phyloP scores from a whole-genome alignment of 352 stramenopile genomes.

The Nothophytophthora sp. region DNA sequence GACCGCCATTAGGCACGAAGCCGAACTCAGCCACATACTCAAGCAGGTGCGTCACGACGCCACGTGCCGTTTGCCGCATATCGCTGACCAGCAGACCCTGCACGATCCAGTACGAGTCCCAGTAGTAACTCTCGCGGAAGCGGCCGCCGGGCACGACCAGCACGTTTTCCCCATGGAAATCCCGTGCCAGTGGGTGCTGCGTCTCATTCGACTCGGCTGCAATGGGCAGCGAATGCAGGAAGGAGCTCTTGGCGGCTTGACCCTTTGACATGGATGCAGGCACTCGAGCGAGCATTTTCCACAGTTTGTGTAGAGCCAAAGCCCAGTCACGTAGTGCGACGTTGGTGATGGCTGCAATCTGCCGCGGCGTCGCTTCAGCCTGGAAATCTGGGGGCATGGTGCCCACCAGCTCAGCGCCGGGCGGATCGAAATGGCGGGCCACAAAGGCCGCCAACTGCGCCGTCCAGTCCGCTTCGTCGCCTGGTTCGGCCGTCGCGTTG shows the following conservation, averaged over 20 bases:
- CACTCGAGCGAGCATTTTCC: too few relatives aligned
- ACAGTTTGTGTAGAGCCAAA: too few relatives aligned
- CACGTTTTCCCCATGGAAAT: conserved; percentile 48
- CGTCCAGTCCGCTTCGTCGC: conserved; percentile 20
- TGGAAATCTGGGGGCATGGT: conserved; percentile 46
- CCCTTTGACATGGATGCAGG: conserved; percentile 6
- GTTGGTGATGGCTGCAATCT: too few relatives aligned
- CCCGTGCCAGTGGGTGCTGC: conserved; percentile 8
- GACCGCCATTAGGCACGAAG: conserved; percentile 90
- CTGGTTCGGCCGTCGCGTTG: conserved; percentile 2
- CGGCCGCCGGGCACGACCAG: conserved; percentile 89
- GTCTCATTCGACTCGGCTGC: too few relatives aligned
- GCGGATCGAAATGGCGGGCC: conserved; percentile 56
- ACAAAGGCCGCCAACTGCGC: conserved; percentile 52
- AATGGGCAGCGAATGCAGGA: conserved; percentile 17
- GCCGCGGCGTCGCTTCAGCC: too few relatives aligned
- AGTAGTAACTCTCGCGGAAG: conserved; percentile 94
- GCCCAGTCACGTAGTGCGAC: too few relatives aligned
- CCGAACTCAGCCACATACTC: conserved; percentile 86
- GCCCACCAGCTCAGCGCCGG: conserved; percentile 50
- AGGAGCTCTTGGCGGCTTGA: conserved; percentile 17
- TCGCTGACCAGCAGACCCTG: conserved; percentile 82
- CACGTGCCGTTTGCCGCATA: conserved; percentile 76
- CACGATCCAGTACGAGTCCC: conserved; percentile 94
- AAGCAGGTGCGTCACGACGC: conserved; percentile 86